Conservation (phyloP, 139 green algal species). For the Chlamydomonas schloesseri region DNA sequence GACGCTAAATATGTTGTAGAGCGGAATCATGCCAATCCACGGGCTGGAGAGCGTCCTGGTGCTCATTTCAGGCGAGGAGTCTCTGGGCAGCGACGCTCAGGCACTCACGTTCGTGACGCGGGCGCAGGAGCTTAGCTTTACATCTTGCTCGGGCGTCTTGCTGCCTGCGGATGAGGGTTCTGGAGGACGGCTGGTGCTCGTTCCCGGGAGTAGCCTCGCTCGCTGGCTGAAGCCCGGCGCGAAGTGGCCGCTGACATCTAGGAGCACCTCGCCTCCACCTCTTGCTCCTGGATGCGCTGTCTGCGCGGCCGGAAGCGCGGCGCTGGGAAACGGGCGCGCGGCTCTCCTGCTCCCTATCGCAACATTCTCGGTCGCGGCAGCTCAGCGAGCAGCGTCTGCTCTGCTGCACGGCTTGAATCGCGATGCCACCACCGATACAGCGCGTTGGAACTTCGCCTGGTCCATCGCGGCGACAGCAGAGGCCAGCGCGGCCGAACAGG, state of each 20-base stretch:
- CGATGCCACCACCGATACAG: not conserved
- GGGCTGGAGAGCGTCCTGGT: not conserved
- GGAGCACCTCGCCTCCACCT: not conserved
- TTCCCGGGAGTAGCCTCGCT: not conserved
- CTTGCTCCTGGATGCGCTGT: not conserved
- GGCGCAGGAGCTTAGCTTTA: not conserved
- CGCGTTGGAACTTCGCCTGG: constrained; percentile 9
- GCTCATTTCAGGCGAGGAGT: not conserved
- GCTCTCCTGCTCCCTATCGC: not conserved
- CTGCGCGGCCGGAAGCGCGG: not conserved
- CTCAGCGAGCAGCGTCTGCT: not conserved
- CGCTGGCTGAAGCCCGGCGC: constrained; percentile 2
- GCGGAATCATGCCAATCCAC: too few relatives aligned
- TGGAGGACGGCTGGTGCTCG: not conserved
- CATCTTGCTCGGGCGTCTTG: constrained; percentile 12
- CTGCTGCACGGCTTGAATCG: constrained; percentile 26
- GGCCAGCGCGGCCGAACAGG: constrained; percentile 14
- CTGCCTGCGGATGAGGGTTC: not conserved
- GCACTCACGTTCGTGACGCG: not conserved
- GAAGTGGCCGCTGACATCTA: not conserved
- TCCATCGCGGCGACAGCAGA: not conserved
- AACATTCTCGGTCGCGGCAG: not conserved
- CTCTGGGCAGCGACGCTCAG: not conserved
- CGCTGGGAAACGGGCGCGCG: not conserved
- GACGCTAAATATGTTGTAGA: too few relatives aligned